Base-by-base conservation (phyloP, 345 rosid genomes). In the Anacardium occidentale region DNA sequence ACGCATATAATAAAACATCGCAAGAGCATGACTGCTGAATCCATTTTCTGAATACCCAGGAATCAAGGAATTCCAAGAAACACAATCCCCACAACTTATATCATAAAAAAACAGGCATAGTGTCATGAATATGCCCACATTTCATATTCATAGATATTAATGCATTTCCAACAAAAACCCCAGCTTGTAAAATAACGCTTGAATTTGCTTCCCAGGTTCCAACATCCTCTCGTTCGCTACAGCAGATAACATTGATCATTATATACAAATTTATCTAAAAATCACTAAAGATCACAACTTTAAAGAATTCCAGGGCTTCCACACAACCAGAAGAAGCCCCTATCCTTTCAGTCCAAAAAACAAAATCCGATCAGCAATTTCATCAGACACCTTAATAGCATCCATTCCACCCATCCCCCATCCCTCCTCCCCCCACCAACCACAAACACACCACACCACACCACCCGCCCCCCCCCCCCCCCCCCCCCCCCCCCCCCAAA, bases 341-440 rank as follows among this genome's bases (percentile, higher is more conserved):
- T 25, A 81, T 79, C 74, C 83, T 84, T 75, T 81, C 83, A 1
- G 83, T 73, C 80, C 83, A 84, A 53, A 83, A 84, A 48, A 82
- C 75, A 51, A 82, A 37, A 45, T 84, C 4, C 83, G 85, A 1
- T 81, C 74, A 50, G 77, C 13, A 77, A 84, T 79, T 84, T 82
- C 85, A 79, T 75, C 83, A 15, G 81, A 81, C 81, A 69, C 2
- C 62, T 70, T 77, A 71, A 77, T 44, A 20, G 77, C 87, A 66
- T 77, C 69, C 11, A 18, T 8, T 37, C n/a, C n/a, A n/a, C n/a
- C n/a, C n/a, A n/a, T n/a, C n/a, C n/a, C n/a, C n/a, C n/a, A n/a
- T n/a, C n/a, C n/a, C n/a, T n/a, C n/a, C n/a, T n/a, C n/a, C n/a
- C n/a, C n/a, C n/a, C n/a, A n/a, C n/a, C n/a, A n/a, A n/a, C n/a